These are phyloP conservation scores for Cenchrus purpureus DNA, from an alignment of 176 grass and related monocot species.

Conservation along the genomic window DNA sequence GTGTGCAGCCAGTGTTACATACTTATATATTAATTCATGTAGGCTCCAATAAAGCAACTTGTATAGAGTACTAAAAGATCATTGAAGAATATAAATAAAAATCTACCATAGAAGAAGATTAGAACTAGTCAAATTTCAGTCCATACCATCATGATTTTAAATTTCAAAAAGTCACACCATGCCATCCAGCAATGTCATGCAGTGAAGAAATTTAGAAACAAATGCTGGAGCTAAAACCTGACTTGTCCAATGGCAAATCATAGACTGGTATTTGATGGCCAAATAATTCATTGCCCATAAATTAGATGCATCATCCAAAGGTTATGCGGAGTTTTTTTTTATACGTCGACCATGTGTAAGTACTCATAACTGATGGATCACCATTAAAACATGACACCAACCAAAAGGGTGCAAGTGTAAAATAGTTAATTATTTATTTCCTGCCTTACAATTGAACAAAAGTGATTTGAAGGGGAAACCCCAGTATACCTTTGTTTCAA, in stretches of 20 bases:
- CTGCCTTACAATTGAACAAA: constrained; percentile 19
- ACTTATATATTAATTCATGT: neutral
- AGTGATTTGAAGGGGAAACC: constrained; percentile 4
- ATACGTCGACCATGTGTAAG: neutral
- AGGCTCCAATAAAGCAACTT: neutral
- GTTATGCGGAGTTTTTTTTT: too few relatives aligned
- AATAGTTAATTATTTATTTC: constrained; percentile 3
- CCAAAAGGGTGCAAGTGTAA: neutral
- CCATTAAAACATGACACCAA: constrained; percentile 17
- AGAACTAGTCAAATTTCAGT: neutral
- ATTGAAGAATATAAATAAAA: neutral
- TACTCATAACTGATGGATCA: neutral
- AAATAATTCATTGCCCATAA: neutral
- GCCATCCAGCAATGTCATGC: neutral
- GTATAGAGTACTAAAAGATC: neutral
- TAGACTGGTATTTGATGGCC: neutral
- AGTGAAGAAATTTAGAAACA: neutral
- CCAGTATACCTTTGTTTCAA: constrained; percentile 92
- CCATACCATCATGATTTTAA: neutral
- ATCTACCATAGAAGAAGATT: neutral
- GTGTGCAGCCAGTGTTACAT: neutral
- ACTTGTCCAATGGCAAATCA: neutral
- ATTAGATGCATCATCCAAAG: neutral
- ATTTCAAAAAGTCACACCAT: neutral
- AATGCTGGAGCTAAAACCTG: neutral